Evolutionary conservation across 371 early-diverging fungal species (phyloP).

Genomic region (Polyrhizophydium stewartii): DNA sequence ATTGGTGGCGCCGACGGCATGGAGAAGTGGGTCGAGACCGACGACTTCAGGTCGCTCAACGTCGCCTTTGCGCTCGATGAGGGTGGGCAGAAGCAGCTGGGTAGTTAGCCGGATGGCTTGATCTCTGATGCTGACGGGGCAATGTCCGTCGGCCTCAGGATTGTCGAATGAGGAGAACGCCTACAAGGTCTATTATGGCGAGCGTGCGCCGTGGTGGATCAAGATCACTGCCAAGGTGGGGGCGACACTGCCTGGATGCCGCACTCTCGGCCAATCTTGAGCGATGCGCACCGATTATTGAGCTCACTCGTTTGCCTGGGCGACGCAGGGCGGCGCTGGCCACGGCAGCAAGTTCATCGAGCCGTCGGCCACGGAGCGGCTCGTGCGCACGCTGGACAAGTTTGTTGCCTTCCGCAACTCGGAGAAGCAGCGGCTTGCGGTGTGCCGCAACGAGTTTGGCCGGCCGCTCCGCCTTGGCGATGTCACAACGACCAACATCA

Average conservation of each 20-base stretch:
- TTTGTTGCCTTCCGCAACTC: constrained; percentile 54
- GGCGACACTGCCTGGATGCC: neutral
- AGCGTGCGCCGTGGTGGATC: constrained; percentile 72
- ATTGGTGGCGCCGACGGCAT: constrained; percentile 75
- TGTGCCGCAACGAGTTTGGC: constrained; percentile 41
- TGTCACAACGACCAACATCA: constrained; percentile 73
- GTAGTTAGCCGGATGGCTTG: no score
- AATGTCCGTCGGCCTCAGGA: no score
- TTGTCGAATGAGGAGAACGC: constrained; percentile 57
- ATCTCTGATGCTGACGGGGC: neutral
- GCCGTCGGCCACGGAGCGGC: constrained; percentile 60
- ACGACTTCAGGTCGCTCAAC: constrained; percentile 60
- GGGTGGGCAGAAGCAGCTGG: constrained; percentile 22
- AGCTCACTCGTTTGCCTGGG: neutral
- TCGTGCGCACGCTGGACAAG: constrained; percentile 51
- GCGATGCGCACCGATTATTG: neutral
- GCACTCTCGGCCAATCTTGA: neutral
- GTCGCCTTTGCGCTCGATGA: constrained; percentile 79
- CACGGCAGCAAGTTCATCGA: constrained; percentile 75
- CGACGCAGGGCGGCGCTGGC: constrained; percentile 58
- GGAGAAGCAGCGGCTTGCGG: constrained; percentile 46
- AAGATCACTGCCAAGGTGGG: constrained; percentile 37
- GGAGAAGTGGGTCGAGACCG: constrained; percentile 53
- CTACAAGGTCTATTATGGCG: constrained; percentile 72
- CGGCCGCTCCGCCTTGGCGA: constrained; percentile 57